Evolutionary conservation across 306 rosid species (phyloP).

Genomic region (Mimosa bimucronata): DNA sequence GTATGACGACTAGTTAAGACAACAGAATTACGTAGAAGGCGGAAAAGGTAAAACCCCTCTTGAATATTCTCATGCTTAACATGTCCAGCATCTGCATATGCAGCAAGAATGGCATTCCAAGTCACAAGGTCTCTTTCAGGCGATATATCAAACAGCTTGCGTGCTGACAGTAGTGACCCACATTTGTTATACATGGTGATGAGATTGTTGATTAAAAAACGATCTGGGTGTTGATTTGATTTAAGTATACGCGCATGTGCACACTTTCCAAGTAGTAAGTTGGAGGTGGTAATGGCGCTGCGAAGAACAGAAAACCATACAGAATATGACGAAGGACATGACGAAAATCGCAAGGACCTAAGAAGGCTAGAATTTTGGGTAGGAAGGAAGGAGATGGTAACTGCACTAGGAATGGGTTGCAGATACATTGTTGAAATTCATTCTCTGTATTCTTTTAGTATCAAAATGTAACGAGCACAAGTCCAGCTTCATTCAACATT

Average conservation of each 20-base stretch:
- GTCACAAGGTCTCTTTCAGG: conserved; percentile 5
- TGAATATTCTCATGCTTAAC: neutral
- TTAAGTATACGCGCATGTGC: neutral
- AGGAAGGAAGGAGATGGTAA: neutral
- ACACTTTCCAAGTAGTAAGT: neutral
- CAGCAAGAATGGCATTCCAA: neutral
- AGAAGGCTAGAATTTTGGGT: neutral
- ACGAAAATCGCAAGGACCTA: neutral
- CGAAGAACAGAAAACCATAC: neutral
- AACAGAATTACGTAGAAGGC: neutral
- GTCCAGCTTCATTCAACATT: neutral
- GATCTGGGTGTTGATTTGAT: neutral
- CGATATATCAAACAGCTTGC: neutral
- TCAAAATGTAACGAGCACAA: neutral
- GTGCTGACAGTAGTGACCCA: neutral
- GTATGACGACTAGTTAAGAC: neutral
- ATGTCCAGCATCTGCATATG: neutral
- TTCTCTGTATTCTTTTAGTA: neutral
- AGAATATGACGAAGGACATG: neutral
- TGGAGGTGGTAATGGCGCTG: neutral
- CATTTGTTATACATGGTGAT: neutral
- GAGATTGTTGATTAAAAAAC: neutral
- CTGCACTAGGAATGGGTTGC: neutral
- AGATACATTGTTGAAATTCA: neutral
- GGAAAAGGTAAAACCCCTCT: neutral